Evolutionary conservation across 2,329 filamentous ascomycete species (phyloP).

Genomic region (Colletotrichum sp.): DNA sequence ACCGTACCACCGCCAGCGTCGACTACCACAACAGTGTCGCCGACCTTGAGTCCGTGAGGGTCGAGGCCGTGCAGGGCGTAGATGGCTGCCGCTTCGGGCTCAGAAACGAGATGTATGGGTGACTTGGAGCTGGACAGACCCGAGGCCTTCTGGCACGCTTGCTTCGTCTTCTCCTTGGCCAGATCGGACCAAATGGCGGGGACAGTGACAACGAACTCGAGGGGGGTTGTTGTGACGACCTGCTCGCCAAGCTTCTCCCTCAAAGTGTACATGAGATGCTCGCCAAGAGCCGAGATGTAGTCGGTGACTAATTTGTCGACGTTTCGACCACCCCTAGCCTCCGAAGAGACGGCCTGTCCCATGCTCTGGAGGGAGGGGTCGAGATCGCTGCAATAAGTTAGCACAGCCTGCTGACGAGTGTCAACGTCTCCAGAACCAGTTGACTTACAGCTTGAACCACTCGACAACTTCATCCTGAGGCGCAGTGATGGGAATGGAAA

Average conservation of each 20-base stretch:
- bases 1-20: slow-evolving; percentile 61
- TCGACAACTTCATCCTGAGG: slow-evolving; percentile 42
- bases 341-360: slow-evolving; percentile 30
- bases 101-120: slow-evolving; percentile 52
- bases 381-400: slow-evolving; percentile 31
- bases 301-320: slow-evolving; percentile 49
- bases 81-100: slow-evolving; percentile 58
- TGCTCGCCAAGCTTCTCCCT: slow-evolving; percentile 44
- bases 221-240: slow-evolving; percentile 46
- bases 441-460: slow-evolving; percentile 56
- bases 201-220: slow-evolving; percentile 62
- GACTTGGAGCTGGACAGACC: slow-evolving; percentile 31
- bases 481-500: slow-evolving; percentile 47
- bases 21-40: slow-evolving; percentile 56
- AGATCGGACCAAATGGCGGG: slow-evolving; percentile 64
- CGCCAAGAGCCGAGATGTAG: slow-evolving; percentile 53
- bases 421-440: neutral
- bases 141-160: slow-evolving; percentile 45
- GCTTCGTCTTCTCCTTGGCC: slow-evolving; percentile 55
- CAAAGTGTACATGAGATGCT: slow-evolving; percentile 51
- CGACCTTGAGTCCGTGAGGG: slow-evolving; percentile 43
- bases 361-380: slow-evolving; percentile 39
- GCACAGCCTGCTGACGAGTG: neutral
- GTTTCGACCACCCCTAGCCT: slow-evolving; percentile 34
- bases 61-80: slow-evolving; percentile 51